These are phyloP conservation scores for Cordyceps militaris DNA, from an alignment of 2,329 filamentous ascomycete genomes.

Conservation along the genomic window DNA sequence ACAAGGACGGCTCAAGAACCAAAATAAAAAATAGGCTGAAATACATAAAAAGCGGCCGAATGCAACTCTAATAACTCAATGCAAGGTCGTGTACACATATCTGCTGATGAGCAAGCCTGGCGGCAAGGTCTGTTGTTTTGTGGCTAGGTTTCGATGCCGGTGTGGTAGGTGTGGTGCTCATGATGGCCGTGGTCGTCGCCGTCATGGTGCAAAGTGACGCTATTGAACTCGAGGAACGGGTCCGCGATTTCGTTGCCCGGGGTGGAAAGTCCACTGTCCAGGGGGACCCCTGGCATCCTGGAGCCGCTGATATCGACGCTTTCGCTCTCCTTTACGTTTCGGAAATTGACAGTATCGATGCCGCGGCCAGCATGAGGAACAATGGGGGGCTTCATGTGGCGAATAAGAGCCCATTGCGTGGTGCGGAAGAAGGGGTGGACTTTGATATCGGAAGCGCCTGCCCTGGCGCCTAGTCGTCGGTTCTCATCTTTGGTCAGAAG, in stretches of 20 bases:
- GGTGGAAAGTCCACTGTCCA: conserved; percentile 79
- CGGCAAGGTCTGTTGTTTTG: not conserved
- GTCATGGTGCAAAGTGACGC: conserved; percentile 93
- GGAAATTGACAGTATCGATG: conserved; percentile 92
- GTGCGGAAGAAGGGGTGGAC: conserved; percentile 91
- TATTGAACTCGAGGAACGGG: conserved; percentile 98
- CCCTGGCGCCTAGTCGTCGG: conserved; percentile 82
- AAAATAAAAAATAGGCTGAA: conserved; percentile 5
- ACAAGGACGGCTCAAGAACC: not conserved
- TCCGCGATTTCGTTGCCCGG: conserved; percentile 76
- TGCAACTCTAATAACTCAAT: conserved; percentile 7
- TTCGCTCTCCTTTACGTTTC: conserved; percentile 94
- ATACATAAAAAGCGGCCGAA: not conserved
- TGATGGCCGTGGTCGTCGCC: conserved; percentile 60
- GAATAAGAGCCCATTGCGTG: conserved; percentile 93
- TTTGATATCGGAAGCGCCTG: conserved; percentile 95
- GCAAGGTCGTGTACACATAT: conserved; percentile 11
- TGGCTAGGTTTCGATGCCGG: conserved; percentile 16
- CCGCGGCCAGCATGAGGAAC: conserved; percentile 85
- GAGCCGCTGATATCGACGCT: conserved; percentile 77
- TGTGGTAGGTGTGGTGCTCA: conserved; percentile 21
- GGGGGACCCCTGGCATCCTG: conserved; percentile 64
- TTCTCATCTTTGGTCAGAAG: conserved; percentile 97
- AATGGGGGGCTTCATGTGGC: conserved; percentile 97
- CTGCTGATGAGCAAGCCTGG: conserved; percentile 17